These are phyloP conservation scores for Viola odorata DNA, from an alignment of 345 rosid genomes.

Conservation along the genomic window DNA sequence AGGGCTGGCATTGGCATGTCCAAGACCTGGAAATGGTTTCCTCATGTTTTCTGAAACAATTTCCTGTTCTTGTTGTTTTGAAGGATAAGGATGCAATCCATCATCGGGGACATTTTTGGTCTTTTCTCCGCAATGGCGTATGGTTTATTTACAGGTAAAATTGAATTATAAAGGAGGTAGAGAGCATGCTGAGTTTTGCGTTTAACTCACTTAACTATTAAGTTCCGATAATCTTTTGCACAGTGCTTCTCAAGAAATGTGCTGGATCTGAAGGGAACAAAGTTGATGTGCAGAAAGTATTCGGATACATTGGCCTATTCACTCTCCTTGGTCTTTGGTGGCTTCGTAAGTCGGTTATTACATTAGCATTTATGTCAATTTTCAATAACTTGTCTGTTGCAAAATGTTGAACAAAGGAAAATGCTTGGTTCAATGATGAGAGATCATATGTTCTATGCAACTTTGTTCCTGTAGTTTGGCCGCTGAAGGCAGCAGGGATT, in stretches of 20 bases:
- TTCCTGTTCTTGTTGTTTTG: constrained; percentile 7
- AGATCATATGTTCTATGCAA: neutral
- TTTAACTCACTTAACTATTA: too few species aligned
- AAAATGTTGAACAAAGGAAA: neutral
- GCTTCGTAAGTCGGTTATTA: constrained; percentile 38
- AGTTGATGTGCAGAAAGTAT: too few species aligned
- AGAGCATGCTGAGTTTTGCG: too few species aligned
- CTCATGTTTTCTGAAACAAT: constrained; percentile 3
- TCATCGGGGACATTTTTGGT: constrained; percentile 47
- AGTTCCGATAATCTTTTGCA: too few species aligned
- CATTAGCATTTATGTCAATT: neutral
- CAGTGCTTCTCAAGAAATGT: constrained; percentile 31
- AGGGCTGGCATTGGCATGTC: too few species aligned
- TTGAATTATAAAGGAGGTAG: too few species aligned
- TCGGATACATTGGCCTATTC: constrained; percentile 29
- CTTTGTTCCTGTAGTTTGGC: constrained; percentile 43
- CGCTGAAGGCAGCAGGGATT: constrained; percentile 43
- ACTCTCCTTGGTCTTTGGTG: constrained; percentile 61
- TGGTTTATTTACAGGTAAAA: too few species aligned
- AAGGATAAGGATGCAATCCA: constrained; percentile 39
- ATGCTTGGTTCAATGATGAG: neutral
- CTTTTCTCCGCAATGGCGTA: constrained; percentile 47
- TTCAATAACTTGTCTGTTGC: neutral
- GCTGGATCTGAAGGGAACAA: constrained; percentile 62
- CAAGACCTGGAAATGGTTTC: too few species aligned